Evolutionary conservation across 495 filamentous ascomycete genomes (phyloP).

Genomic region (Cladorrhinum samala): DNA sequence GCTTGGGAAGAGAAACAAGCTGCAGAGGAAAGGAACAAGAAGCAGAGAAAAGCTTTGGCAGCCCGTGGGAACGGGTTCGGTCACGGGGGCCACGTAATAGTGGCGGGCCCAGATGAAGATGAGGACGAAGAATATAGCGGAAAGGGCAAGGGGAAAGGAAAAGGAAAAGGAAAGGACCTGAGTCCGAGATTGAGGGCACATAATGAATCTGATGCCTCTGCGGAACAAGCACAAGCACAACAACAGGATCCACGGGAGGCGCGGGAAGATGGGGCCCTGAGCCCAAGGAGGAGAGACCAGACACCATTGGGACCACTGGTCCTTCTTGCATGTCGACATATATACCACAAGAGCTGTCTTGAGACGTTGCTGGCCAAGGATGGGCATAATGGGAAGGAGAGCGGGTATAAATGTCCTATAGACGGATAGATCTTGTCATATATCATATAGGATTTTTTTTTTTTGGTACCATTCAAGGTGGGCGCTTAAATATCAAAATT

Average conservation of each 20-base stretch:
- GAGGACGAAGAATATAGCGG: conserved; percentile 27
- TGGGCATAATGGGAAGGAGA: conserved; percentile 32
- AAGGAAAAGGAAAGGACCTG: conserved; percentile 21
- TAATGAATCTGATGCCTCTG: conserved; percentile 14
- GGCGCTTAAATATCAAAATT: no score
- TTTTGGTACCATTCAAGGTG: background rate
- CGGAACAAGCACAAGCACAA: conserved; percentile 1
- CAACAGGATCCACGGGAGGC: conserved; percentile 9
- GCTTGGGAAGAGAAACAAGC: conserved; percentile 67
- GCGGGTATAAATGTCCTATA: conserved; percentile 50
- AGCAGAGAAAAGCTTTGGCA: conserved; percentile 21
- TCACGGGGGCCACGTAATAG: conserved; percentile 19
- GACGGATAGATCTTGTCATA: conserved; percentile 33
- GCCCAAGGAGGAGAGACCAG: conserved; percentile 15
- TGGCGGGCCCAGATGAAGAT: conserved; percentile 21
- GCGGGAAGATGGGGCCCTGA: background rate
- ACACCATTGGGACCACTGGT: conserved; percentile 45
- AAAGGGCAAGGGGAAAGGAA: conserved; percentile 25
- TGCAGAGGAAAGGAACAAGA: conserved; percentile 34
- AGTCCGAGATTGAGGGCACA: conserved; percentile 13
- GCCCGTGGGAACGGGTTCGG: background rate
- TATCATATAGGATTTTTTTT: background rate
- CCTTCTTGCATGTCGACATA: conserved; percentile 55
- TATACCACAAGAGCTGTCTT: conserved; percentile 56
- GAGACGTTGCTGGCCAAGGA: conserved; percentile 47